These are phyloP conservation scores for Vitis rotundifolia DNA, from an alignment of 164 flowering plant genomes.

Conservation along the genomic window DNA sequence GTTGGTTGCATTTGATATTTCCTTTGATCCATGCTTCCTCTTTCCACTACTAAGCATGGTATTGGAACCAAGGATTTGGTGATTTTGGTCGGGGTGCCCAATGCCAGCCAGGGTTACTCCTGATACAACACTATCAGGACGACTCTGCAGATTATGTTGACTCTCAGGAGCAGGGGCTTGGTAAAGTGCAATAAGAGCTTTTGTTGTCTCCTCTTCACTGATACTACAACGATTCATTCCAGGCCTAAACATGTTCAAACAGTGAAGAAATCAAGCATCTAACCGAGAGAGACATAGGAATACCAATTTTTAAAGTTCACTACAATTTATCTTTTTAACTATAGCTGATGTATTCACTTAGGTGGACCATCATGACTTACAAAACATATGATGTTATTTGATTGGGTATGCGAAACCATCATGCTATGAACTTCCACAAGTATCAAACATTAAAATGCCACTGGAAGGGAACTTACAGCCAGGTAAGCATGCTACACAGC, in stretches of 20 bases:
- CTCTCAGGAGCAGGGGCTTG: constrained; percentile 39
- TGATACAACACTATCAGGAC: constrained; percentile 23
- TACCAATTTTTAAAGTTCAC: neutral
- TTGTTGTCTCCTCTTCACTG: constrained; percentile 79
- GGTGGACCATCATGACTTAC: neutral
- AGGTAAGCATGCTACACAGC: constrained; percentile 84
- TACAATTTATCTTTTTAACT: neutral
- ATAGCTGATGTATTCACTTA: neutral
- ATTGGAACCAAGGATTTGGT: constrained; percentile 20
- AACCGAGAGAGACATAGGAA: neutral
- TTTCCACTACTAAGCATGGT: constrained; percentile 31
- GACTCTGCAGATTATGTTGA: constrained; percentile 36
- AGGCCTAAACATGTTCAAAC: constrained; percentile 51
- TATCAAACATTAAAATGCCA: neutral
- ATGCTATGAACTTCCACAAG: neutral
- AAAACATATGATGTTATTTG: neutral
- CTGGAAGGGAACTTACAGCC: constrained; percentile 80
- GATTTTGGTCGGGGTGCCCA: constrained; percentile 29
- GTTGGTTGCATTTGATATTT: constrained; percentile 26
- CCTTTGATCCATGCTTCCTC: constrained; percentile 50
- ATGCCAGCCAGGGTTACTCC: constrained; percentile 28
- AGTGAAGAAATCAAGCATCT: neutral
- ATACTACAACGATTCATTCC: constrained; percentile 77
- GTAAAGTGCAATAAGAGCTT: constrained; percentile 53
- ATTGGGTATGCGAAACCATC: neutral